These are phyloP conservation scores for Ustilago shanxiensis DNA, from an alignment of 1,284 basidiomycete species.

Conservation along the genomic window DNA sequence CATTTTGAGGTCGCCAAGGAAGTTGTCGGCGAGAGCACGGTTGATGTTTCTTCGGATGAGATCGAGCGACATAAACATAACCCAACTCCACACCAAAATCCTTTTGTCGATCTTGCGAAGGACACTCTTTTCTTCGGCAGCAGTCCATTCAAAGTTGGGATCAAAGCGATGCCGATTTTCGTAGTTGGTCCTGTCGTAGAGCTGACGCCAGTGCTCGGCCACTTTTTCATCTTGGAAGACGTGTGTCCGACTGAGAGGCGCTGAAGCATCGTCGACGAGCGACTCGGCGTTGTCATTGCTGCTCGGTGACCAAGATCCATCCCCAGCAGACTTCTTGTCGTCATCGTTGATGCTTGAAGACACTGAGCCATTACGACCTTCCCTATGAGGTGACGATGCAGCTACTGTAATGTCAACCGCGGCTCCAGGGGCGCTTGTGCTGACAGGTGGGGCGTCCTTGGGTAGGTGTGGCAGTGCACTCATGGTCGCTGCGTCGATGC, in stretches of 20 bases:
- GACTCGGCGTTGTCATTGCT: slow-evolving; percentile 22
- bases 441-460: slow-evolving; percentile 29
- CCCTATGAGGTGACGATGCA: background rate
- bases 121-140: slow-evolving; percentile 23
- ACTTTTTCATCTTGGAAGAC: slow-evolving; percentile 43
- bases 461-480: slow-evolving; percentile 27
- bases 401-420: slow-evolving; percentile 15
- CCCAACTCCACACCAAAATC: slow-evolving; percentile 34
- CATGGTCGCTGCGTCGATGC: slow-evolving; percentile 7
- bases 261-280: slow-evolving; percentile 10
- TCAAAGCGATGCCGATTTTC: slow-evolving; percentile 48
- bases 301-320: slow-evolving; percentile 10
- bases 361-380: slow-evolving; percentile 24
- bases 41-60: slow-evolving; percentile 54
- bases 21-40: slow-evolving; percentile 47
- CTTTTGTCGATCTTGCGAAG: slow-evolving; percentile 28
- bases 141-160: slow-evolving; percentile 38
- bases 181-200: slow-evolving; percentile 44
- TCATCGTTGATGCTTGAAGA: slow-evolving; percentile 20
- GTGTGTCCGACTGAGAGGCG: slow-evolving; percentile 35
- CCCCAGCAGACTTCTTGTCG: slow-evolving; percentile 16
- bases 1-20: slow-evolving; percentile 55
- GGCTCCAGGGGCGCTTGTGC: slow-evolving; percentile 19
- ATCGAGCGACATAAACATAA: slow-evolving; percentile 51
- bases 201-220: slow-evolving; percentile 37